Percentiles rank a stretch among this genome's conserved stretches.
These are phyloP conservation scores for Yarrowia sp. DNA, from an alignment of 805 yeast species.

Conservation along the genomic window DNA sequence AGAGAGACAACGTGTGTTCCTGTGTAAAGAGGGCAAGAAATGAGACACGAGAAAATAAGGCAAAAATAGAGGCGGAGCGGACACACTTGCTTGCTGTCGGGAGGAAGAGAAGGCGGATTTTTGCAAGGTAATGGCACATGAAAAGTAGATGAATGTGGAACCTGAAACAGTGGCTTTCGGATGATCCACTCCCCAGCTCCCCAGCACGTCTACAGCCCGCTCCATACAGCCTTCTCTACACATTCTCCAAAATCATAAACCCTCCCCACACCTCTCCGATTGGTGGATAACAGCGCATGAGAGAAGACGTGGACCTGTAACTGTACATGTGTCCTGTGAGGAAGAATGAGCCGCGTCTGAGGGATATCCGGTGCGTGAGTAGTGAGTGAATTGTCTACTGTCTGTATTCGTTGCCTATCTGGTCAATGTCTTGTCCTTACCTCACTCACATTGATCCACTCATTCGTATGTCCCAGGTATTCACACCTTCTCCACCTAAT, in stretches of 20 bases:
- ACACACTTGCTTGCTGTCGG: not conserved
- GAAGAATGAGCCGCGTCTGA: conserved; percentile 15
- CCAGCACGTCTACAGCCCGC: too few species aligned
- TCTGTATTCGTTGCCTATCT: too few species aligned
- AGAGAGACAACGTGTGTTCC: not conserved
- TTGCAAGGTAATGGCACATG: not conserved
- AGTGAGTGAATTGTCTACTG: too few species aligned
- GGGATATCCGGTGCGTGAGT: too few species aligned
- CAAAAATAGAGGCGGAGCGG: conserved; percentile 20
- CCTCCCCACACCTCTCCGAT: conserved; percentile 31
- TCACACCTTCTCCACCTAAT: too few species aligned
- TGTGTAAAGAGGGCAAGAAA: conserved; percentile 2
- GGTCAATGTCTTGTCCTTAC: too few species aligned
- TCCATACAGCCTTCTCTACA: too few species aligned
- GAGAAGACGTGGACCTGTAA: conserved; percentile 13
- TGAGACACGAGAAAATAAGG: conserved; percentile 2
- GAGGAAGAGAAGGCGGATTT: too few species aligned
- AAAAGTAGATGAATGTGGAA: not conserved
- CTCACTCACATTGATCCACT: too few species aligned
- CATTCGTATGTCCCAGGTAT: too few species aligned
- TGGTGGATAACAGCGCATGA: conserved; percentile 37
- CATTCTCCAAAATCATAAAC: not conserved
- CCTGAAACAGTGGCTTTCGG: too few species aligned
- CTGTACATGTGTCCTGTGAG: conserved; percentile 15
- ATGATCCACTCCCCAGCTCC: too few species aligned